Evolutionary conservation across 2,329 filamentous ascomycete genomes (phyloP).

Genomic region (Penicillium verrucosum): DNA sequence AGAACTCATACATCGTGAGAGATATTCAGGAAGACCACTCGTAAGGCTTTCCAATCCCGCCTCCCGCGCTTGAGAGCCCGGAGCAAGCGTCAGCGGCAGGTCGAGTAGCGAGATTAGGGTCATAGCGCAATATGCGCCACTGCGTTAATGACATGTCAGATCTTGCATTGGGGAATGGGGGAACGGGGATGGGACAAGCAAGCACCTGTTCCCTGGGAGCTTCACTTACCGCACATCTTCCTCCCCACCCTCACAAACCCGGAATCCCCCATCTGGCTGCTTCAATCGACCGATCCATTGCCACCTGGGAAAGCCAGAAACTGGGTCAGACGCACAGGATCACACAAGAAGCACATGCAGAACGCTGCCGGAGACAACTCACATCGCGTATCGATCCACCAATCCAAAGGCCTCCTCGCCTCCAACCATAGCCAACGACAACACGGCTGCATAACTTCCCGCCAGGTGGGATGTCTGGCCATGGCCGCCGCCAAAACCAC

Average conservation of each 20-base stretch:
- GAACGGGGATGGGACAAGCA: slow-evolving; percentile 4
- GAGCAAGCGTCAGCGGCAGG: slow-evolving; percentile 74
- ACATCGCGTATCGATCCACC: slow-evolving; percentile 76
- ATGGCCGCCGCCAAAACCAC: slow-evolving; percentile 91
- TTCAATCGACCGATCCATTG: slow-evolving; percentile 84
- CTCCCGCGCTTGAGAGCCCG: slow-evolving; percentile 64
- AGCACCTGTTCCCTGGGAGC: neutral
- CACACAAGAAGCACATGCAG: neutral
- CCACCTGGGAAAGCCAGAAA: slow-evolving; percentile 53
- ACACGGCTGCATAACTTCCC: slow-evolving; percentile 77
- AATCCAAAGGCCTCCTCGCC: slow-evolving; percentile 69
- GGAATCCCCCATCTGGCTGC: slow-evolving; percentile 84
- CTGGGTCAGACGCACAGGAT: slow-evolving; percentile 23
- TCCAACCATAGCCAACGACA: slow-evolving; percentile 75
- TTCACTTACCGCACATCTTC: slow-evolving; percentile 75
- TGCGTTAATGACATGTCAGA: slow-evolving; percentile 35
- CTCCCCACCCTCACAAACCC: slow-evolving; percentile 80
- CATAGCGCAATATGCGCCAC: slow-evolving; percentile 88
- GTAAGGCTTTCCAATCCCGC: slow-evolving; percentile 65
- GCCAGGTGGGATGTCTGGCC: slow-evolving; percentile 87
- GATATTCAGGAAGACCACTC: slow-evolving; percentile 72
- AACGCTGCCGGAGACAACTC: slow-evolving; percentile 23
- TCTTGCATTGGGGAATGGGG: slow-evolving; percentile 14
- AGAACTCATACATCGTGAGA: slow-evolving; percentile 66
- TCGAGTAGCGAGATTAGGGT: slow-evolving; percentile 79